Evolutionary conservation across 1,284 basidiomycete species (phyloP), one percentile per base, ranked within the genome.

Genomic region (Fomitopsis betulina): DNA sequence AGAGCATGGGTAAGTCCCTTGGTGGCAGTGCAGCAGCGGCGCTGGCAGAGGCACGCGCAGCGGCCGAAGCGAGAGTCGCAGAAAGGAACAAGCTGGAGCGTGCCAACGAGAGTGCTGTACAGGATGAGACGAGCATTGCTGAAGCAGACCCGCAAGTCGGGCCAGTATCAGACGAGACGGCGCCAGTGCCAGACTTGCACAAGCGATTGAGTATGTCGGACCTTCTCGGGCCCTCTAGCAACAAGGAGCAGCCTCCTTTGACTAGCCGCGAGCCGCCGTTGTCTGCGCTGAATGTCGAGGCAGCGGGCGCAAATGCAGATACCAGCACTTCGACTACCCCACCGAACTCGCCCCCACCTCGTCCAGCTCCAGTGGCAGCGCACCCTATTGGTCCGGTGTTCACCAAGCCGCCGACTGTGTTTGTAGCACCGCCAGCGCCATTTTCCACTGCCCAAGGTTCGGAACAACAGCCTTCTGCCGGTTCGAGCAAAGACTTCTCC

Each of bases 51-150:
- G 87, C 87, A 10, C 77, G 81, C 57, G 86, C 86, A 3, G 83
- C 83, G 47, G 89, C 89, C 5, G 85, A 90, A 68, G 87, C 84
- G 5, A 79, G 81, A 58, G 78, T 91, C 13, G 87, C 84, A 1
- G 80, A 89, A 66, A 74, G 86, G 45, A 74, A 81, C 62, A 81
- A 82, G 68, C 70, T 75, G 43, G 76, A 78, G 37, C 53, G 62
- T 19, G n/a, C 32, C 5, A 32, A 51, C 2, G 49, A 19, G 25
- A 51, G 33, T 13, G 25, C 12, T 13, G 23, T 21, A 23, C 15
- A 47, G 13, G 45, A 47, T 17, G 54, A 53, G n/a, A 60, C 56
- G 19, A 51, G 60, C 5, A 57, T 55, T 3, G 58, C 59, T 54
- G 58, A 47, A 10, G 43, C 55, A 19, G 57, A 55, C 13, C 47